These are phyloP conservation scores for Helminthosporium solani DNA, from an alignment of 2,329 filamentous ascomycete genomes.

Conservation along the genomic window DNA sequence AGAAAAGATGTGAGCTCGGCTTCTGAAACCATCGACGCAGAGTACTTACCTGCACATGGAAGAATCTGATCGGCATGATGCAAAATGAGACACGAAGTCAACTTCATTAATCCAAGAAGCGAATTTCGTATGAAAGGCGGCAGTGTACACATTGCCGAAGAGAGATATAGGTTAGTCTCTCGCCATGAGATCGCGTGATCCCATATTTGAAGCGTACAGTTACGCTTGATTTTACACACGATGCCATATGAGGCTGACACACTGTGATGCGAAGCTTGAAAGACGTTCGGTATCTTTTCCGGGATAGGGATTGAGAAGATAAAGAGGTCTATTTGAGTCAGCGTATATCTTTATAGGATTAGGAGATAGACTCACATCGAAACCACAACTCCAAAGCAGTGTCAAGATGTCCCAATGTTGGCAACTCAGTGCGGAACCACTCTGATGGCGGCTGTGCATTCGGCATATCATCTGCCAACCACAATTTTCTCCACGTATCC, in stretches of 20 bases:
- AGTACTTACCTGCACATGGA: constrained; percentile 35
- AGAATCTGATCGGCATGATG: constrained; percentile 58
- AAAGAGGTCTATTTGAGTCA: constrained; percentile 46
- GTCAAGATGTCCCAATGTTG: constrained; percentile 50
- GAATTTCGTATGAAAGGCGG: constrained; percentile 45
- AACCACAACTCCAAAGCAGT: constrained; percentile 50
- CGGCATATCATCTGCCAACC: constrained; percentile 48
- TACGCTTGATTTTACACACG: constrained; percentile 61
- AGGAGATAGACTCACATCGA: constrained; percentile 34
- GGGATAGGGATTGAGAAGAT: constrained; percentile 60
- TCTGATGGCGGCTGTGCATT: constrained; percentile 45
- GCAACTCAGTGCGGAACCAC: constrained; percentile 50
- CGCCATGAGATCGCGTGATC: constrained; percentile 65
- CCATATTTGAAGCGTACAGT: constrained; percentile 63
- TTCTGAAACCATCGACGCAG: not conserved
- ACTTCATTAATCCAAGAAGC: constrained; percentile 43
- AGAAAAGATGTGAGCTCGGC: constrained; percentile 40
- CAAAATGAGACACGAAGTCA: constrained; percentile 44
- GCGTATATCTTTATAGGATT: not conserved
- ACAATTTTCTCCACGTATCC: constrained; percentile 48
- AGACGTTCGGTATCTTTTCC: constrained; percentile 59
- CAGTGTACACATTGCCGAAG: constrained; percentile 44
- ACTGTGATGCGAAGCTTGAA: constrained; percentile 64
- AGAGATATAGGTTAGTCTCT: constrained; percentile 50
- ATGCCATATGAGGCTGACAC: constrained; percentile 62